Evolutionary conservation across 2,329 filamentous ascomycete species (phyloP).

Genomic region (Phialophora expanda): DNA sequence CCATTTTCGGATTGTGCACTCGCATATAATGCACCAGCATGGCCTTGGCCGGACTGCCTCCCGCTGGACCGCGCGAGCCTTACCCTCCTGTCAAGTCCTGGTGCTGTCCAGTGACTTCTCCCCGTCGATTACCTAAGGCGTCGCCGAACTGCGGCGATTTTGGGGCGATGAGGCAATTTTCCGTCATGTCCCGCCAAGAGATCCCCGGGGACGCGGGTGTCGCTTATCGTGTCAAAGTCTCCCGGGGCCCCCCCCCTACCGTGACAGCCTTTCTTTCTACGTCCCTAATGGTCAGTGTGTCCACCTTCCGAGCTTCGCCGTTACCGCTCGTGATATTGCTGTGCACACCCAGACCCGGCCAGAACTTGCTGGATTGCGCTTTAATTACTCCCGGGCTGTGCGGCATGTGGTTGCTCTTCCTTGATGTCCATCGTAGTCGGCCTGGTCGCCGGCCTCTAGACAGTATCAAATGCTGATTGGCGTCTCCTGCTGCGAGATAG

Average conservation of each 20-base stretch:
- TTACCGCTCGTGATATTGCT: background rate
- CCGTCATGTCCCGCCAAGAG: background rate
- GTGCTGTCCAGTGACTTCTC: background rate
- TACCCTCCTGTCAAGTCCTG: background rate
- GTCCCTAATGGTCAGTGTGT: background rate
- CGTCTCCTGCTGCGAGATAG: background rate
- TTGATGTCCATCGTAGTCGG: background rate
- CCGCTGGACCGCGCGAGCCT: background rate
- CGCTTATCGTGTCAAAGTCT: background rate
- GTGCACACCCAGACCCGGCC: background rate
- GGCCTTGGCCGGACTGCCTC: background rate
- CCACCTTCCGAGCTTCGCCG: background rate
- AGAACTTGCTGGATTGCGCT: background rate
- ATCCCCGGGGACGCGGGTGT: background rate
- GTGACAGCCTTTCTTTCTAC: background rate
- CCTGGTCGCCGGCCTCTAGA: background rate
- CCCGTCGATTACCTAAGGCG: background rate
- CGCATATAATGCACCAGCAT: background rate
- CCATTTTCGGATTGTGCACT: background rate
- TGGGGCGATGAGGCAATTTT: slow-evolving; percentile 2
- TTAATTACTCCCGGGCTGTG: background rate
- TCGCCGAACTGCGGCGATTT: slow-evolving; percentile 1
- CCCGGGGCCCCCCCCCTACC: too few relatives aligned
- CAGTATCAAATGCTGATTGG: background rate
- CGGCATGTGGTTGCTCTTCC: background rate